A percentile compares a stretch with the other conserved stretches of the same genome.
phyloP scores from a whole-genome alignment of 2,329 filamentous ascomycete genomes.

The Periglandula ipomoeae region DNA sequence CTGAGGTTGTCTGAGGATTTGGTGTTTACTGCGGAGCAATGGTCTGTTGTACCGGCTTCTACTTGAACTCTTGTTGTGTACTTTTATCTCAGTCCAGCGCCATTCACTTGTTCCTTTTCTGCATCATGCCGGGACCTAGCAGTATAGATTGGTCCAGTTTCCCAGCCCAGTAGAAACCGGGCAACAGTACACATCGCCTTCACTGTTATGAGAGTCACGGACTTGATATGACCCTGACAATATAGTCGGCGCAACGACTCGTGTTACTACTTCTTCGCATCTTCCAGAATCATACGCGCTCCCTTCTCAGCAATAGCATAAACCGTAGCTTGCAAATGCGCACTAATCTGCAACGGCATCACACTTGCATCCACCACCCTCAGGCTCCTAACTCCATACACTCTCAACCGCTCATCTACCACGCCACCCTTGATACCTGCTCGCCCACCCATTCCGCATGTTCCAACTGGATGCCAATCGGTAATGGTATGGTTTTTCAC shows the following conservation, averaged over 20 bases:
- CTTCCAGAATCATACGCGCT: conserved; percentile 20
- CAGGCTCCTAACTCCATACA: conserved; percentile 16
- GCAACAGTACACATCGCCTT: no score
- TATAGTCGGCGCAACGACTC: neutral
- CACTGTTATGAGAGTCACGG: no score
- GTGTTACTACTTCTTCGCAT: conserved; percentile 6
- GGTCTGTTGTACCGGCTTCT: no score
- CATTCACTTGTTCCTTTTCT: no score
- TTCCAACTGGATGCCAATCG: conserved; percentile 31
- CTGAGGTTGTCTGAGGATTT: no score
- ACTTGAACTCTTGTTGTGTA: no score
- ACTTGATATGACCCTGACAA: no score
- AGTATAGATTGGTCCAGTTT: no score
- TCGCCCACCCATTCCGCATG: conserved; percentile 23
- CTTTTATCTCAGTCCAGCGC: no score
- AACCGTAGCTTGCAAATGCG: conserved; percentile 19
- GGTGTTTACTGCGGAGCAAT: no score
- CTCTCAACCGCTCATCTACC: conserved; percentile 17
- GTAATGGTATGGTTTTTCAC: conserved; percentile 20
- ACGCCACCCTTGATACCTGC: conserved; percentile 21
- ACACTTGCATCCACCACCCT: conserved; percentile 17
- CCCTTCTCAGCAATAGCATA: conserved; percentile 25
- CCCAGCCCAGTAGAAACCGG: no score
- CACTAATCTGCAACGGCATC: conserved; percentile 18
- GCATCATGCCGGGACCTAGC: no score